phyloP scores from a whole-genome alignment of 208 protist genomes.

The Crithidia fasciculata region DNA sequence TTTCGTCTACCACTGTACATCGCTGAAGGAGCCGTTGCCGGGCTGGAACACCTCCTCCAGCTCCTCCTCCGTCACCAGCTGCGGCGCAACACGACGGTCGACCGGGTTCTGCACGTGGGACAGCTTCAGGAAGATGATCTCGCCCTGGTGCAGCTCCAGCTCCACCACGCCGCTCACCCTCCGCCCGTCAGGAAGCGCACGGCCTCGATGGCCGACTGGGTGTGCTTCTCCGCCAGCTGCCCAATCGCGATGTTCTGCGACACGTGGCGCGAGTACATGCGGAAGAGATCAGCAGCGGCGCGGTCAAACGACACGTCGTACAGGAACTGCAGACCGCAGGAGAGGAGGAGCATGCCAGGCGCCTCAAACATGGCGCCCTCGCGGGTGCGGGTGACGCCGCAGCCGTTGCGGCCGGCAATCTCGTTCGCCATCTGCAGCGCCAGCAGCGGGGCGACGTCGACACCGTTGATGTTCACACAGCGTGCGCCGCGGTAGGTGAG shows the following conservation, averaged over 20 bases:
- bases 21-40: constrained; percentile 86
- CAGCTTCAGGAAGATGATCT: constrained; percentile 88
- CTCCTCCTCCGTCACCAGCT: constrained; percentile 80
- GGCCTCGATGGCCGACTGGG: constrained; percentile 83
- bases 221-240: constrained; percentile 82
- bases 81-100: constrained; percentile 44
- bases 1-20: constrained; percentile 81
- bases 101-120: constrained; percentile 64
- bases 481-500: constrained; percentile 75
- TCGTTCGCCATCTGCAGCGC: constrained; percentile 88
- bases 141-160: constrained; percentile 89
- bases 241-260: constrained; percentile 67
- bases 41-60: constrained; percentile 89
- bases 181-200: constrained; percentile 72
- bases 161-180: constrained; percentile 87
- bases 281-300: constrained; percentile 72
- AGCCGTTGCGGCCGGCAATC: constrained; percentile 87
- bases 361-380: constrained; percentile 91
- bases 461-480: constrained; percentile 86
- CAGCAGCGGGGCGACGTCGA: constrained; percentile 78
- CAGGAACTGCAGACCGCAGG: constrained; percentile 70
- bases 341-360: constrained; percentile 89
- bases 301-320: constrained; percentile 92
- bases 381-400: constrained; percentile 80
- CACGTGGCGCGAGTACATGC: constrained; percentile 79